Evolutionary conservation across 345 rosid genomes (phyloP).

Genomic region (Dipteronia dyeriana): DNA sequence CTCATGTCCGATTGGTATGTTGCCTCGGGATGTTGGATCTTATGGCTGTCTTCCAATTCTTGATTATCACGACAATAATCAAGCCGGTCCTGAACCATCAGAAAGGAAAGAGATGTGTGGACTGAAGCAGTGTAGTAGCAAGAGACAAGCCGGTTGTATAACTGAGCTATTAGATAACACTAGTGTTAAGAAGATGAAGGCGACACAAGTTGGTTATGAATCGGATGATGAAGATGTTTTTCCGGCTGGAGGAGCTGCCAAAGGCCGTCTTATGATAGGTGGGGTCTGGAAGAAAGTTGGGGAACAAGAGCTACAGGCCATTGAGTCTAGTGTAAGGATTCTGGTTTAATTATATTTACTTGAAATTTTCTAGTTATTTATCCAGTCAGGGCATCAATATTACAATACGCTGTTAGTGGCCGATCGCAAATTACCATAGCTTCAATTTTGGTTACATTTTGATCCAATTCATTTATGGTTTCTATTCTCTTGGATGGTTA

Average conservation of each 20-base stretch:
- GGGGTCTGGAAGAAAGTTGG: constrained; percentile 61
- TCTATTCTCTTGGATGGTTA: too few relatives aligned
- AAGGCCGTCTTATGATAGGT: constrained; percentile 49
- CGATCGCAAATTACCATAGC: not conserved
- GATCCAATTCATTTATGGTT: too few relatives aligned
- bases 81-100: constrained; percentile 16
- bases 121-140: constrained; percentile 22
- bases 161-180: constrained; percentile 22
- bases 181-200: constrained; percentile 28
- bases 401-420: too few relatives aligned
- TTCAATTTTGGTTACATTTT: not conserved
- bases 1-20: constrained; percentile 82
- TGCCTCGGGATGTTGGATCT: constrained; percentile 63
- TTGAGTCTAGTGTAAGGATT: constrained; percentile 48
- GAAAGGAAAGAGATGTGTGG: constrained; percentile 30
- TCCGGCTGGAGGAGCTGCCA: constrained; percentile 17
- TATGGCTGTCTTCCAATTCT: constrained; percentile 71
- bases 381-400: not conserved
- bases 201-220: constrained; percentile 24
- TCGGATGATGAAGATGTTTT: constrained; percentile 13
- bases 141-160: constrained; percentile 36
- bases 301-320: constrained; percentile 41
- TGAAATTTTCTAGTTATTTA: not conserved
- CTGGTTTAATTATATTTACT: constrained; percentile 28
- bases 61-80: constrained; percentile 21